A percentile compares a stretch with the other conserved stretches of the same genome.
phyloP scores from a whole-genome alignment of 139 green algal genomes.

The Haematococcus sp. region DNA sequence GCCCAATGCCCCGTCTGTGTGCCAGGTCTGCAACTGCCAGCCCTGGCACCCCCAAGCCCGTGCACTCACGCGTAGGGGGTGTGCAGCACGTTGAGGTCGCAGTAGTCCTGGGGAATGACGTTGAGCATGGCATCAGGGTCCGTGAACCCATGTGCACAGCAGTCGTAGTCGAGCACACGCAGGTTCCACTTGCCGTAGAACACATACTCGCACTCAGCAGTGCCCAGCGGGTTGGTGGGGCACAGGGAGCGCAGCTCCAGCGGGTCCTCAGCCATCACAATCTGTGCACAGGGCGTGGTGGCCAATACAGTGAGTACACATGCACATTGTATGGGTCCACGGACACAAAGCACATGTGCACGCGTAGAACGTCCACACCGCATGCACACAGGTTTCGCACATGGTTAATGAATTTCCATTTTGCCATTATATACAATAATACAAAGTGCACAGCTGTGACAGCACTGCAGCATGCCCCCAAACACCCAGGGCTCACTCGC shows the following conservation, averaged over 20 bases:
- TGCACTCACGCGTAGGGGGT: conserved; percentile 20
- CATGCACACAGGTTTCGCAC: no score
- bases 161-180: conserved; percentile 25
- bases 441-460: no score
- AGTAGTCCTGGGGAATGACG: neutral
- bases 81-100: conserved; percentile 33
- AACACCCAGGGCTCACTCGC: conserved; percentile 2
- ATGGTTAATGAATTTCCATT: no score
- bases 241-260: conserved; percentile 19
- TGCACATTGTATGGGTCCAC: no score
- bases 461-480: no score
- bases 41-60: no score
- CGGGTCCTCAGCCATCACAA: neutral
- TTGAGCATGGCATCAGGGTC: conserved; percentile 1
- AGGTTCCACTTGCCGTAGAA: conserved; percentile 36
- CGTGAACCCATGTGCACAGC: conserved; percentile 35
- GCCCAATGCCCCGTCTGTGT: no score
- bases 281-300: neutral
- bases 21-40: no score
- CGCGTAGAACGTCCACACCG: neutral
- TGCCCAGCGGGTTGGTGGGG: conserved; percentile 22
- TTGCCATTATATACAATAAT: no score
- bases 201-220: conserved; percentile 34
- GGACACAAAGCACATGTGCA: neutral
- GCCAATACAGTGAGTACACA: neutral